Evolutionary conservation across 305 asterid species (phyloP).

Genomic region (Fraxinus floribunda): DNA sequence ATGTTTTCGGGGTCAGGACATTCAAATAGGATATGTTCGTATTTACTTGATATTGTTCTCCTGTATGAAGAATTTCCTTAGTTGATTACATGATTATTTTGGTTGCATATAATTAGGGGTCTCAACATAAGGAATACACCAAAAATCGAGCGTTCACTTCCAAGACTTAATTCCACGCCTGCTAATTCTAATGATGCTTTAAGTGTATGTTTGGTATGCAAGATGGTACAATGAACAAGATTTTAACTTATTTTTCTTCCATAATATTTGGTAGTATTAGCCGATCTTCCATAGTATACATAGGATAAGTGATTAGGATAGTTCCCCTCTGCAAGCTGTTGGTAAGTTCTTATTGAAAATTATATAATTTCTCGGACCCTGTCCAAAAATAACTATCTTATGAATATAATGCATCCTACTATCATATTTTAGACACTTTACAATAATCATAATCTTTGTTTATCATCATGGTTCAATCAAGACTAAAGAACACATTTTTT

Average conservation of each 20-base stretch:
- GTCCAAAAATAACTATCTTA: not conserved
- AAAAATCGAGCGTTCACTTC: not conserved
- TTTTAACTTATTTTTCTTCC: not conserved
- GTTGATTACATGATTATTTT: not conserved
- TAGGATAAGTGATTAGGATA: not conserved
- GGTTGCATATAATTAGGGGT: not conserved
- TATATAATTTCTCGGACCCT: not conserved
- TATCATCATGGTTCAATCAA: not conserved
- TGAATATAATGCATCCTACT: not conserved
- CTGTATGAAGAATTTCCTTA: conserved; percentile 4
- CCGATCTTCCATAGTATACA: not conserved
- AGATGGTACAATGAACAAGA: not conserved
- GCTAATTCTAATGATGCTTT: not conserved
- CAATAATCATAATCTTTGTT: not conserved
- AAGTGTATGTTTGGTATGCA: not conserved
- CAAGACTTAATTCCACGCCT: not conserved
- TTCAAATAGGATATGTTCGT: not conserved
- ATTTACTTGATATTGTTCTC: not conserved
- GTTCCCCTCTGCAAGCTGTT: not conserved
- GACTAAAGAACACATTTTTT: not conserved
- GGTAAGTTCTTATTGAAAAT: not conserved
- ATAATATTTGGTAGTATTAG: not conserved
- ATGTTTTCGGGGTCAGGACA: not conserved
- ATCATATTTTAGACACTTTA: not conserved
- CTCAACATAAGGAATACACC: not conserved